These are phyloP conservation scores for Bjerkandera adusta DNA, from an alignment of 1,284 basidiomycete genomes.

Conservation along the genomic window DNA sequence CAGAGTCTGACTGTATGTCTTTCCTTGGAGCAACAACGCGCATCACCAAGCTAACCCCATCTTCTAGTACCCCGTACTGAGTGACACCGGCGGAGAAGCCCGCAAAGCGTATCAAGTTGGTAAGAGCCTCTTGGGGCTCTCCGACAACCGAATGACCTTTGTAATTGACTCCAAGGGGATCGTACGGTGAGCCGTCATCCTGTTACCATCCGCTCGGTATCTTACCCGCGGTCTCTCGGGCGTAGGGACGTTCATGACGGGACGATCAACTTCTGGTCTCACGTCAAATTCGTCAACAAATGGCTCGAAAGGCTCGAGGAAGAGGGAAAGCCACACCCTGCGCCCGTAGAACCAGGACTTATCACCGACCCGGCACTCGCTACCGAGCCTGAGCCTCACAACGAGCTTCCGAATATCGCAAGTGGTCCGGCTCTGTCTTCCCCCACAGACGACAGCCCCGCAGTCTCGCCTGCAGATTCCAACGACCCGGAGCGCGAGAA, in stretches of 20 bases:
- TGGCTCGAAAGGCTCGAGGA: slow-evolving; percentile 54
- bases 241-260: slow-evolving; percentile 52
- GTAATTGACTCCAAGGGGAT: slow-evolving; percentile 71
- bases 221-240: background rate
- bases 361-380: slow-evolving; percentile 13
- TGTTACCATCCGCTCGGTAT: slow-evolving; percentile 7
- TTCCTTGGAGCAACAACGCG: slow-evolving; percentile 3
- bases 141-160: slow-evolving; percentile 68
- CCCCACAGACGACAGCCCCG: slow-evolving; percentile 5
- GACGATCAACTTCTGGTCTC: slow-evolving; percentile 59
- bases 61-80: slow-evolving; percentile 68
- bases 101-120: slow-evolving; percentile 64
- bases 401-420: slow-evolving; percentile 5
- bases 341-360: slow-evolving; percentile 11
- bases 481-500: slow-evolving; percentile 6
- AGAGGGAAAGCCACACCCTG: slow-evolving; percentile 31
- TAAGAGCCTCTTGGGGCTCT: slow-evolving; percentile 63
- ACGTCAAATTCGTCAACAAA: slow-evolving; percentile 65
- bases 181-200: slow-evolving; percentile 46
- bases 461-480: background rate
- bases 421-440: no score
- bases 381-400: slow-evolving; percentile 5
- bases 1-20: slow-evolving; percentile 59
- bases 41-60: background rate
- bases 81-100: slow-evolving; percentile 60